These are phyloP conservation scores for Yamadazyma aaseri DNA, from an alignment of 1,139 yeast species.

Conservation along the genomic window DNA sequence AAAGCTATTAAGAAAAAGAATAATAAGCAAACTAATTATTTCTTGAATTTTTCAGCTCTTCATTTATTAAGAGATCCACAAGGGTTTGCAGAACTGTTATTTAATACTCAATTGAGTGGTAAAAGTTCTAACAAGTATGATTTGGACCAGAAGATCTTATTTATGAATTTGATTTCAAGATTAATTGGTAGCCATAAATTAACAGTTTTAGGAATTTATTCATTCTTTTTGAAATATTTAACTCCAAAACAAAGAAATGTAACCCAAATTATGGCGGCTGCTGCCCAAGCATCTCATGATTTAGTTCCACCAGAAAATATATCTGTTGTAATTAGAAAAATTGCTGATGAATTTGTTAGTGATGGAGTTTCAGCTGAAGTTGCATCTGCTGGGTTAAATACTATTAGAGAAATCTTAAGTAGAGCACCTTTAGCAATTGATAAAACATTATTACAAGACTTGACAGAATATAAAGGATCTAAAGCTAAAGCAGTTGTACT, in stretches of 20 bases:
- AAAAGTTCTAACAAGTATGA: conserved; percentile 67
- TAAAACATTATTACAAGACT: conserved; percentile 79
- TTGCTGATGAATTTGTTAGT: conserved; percentile 96
- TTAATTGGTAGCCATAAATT: conserved; percentile 92
- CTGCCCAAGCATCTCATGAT: conserved; percentile 96
- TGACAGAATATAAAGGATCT: conserved; percentile 87
- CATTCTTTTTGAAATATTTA: conserved; percentile 81
- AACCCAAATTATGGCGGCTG: conserved; percentile 93
- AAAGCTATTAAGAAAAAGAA: conserved; percentile 63
- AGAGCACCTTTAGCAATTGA: conserved; percentile 96
- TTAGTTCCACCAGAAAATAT: conserved; percentile 94
- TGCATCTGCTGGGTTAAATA: conserved; percentile 95
- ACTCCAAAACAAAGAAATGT: conserved; percentile 94
- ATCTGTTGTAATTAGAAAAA: conserved; percentile 74
- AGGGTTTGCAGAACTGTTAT: conserved; percentile 88
- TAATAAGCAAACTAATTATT: conserved; percentile 60
- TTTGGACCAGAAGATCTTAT: conserved; percentile 83
- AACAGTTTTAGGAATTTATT: conserved; percentile 83
- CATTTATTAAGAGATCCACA: conserved; percentile 95
- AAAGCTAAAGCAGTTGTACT: conserved; percentile 89
- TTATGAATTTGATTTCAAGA: conserved; percentile 84
- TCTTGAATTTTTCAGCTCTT: conserved; percentile 88
- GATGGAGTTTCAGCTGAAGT: conserved; percentile 98
- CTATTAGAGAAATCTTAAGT: conserved; percentile 86
- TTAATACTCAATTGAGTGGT: conserved; percentile 66